A percentile compares a stretch with the other conserved stretches of the same genome.
phyloP scores from a whole-genome alignment of 2,329 filamentous ascomycete genomes.

The Fusarium cyanostomum region DNA sequence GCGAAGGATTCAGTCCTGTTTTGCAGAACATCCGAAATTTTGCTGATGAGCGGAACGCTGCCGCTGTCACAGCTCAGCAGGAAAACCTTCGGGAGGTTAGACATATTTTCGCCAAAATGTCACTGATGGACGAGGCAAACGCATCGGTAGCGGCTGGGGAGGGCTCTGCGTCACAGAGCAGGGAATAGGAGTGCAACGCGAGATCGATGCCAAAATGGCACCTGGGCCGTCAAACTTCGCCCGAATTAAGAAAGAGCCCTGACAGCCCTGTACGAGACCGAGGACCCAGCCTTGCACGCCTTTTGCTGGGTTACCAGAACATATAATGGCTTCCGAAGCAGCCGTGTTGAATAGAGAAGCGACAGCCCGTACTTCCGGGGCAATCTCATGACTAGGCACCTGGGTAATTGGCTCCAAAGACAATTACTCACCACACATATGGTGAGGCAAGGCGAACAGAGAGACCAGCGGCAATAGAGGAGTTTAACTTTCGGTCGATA shows the following conservation, averaged over 20 bases:
- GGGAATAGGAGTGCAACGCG: neutral
- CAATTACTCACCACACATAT: neutral
- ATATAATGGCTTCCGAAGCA: neutral
- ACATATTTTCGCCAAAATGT: constrained; percentile 73
- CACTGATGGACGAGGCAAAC: constrained; percentile 42
- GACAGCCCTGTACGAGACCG: too few relatives aligned
- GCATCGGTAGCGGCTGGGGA: constrained; percentile 9
- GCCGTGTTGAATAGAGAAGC: neutral
- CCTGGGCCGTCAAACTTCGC: too few relatives aligned
- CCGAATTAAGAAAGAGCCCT: too few relatives aligned
- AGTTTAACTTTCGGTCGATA: too few relatives aligned
- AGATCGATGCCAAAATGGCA: too few relatives aligned
- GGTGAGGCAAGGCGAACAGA: neutral
- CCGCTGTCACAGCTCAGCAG: constrained; percentile 63
- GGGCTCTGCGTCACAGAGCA: neutral
- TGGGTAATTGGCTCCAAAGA: neutral
- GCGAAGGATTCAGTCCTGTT: constrained; percentile 77
- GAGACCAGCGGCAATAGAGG: neutral
- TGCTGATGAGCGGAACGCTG: constrained; percentile 78
- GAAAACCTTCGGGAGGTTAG: constrained; percentile 80
- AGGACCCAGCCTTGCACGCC: neutral
- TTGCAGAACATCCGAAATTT: constrained; percentile 82
- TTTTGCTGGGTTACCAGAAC: neutral
- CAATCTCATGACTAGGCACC: neutral
- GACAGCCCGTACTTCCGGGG: neutral